A percentile compares a stretch with the other conserved stretches of the same genome.
Evolutionary conservation across 2,329 filamentous ascomycete species (phyloP).

Genomic region (Massarina eburnea): DNA sequence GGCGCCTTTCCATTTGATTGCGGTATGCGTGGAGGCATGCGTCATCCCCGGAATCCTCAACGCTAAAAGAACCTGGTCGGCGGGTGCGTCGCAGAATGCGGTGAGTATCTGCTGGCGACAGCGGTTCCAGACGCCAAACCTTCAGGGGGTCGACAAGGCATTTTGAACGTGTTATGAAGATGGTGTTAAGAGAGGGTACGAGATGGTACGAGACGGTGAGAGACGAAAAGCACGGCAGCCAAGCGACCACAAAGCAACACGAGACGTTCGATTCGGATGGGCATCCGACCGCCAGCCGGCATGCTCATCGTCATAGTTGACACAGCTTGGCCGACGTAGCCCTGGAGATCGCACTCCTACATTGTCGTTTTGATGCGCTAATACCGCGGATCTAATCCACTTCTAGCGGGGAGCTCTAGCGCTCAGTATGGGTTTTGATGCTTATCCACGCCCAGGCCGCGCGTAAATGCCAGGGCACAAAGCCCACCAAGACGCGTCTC

Average conservation of each 20-base stretch:
- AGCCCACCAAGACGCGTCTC: background rate
- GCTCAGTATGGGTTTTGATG: no score
- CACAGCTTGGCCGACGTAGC: background rate
- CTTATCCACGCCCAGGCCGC: slow-evolving; percentile 3
- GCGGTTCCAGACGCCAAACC: no score
- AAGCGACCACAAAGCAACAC: background rate
- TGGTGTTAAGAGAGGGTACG: no score
- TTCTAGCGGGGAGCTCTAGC: background rate
- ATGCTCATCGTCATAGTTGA: no score
- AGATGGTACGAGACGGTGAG: no score
- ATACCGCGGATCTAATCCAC: background rate
- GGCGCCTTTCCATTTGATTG: background rate
- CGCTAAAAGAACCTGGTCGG: background rate
- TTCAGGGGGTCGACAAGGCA: no score
- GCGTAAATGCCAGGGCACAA: slow-evolving; percentile 11
- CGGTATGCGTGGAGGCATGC: background rate
- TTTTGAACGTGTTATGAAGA: no score
- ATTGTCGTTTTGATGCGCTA: background rate
- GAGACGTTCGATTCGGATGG: background rate
- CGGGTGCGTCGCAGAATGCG: no score
- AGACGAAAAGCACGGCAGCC: background rate
- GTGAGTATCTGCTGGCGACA: no score
- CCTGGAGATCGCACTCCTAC: background rate
- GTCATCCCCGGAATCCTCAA: background rate
- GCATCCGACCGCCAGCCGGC: no score